These are phyloP conservation scores for Penicillium sp. DNA, from an alignment of 2,329 filamentous ascomycete genomes.

Conservation along the genomic window DNA sequence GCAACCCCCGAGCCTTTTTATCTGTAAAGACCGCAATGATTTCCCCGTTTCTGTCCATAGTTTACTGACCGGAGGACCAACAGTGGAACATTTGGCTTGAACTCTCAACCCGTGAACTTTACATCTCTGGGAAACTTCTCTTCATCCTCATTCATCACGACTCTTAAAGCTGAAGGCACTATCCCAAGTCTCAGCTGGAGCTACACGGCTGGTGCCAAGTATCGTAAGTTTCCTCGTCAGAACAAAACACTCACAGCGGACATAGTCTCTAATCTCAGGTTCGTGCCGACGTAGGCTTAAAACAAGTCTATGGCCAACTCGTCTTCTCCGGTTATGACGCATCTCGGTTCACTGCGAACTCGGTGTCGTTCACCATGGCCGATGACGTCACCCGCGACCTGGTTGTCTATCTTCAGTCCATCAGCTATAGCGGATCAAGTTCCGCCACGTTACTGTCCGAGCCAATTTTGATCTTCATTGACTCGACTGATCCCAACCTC, in stretches of 20 bases:
- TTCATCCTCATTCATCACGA: conserved; percentile 55
- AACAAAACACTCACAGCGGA: neutral
- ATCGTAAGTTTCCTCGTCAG: conserved; percentile 52
- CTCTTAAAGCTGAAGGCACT: conserved; percentile 54
- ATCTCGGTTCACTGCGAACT: conserved; percentile 62
- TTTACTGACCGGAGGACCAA: conserved; percentile 23
- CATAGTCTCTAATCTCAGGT: neutral
- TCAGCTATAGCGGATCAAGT: conserved; percentile 18
- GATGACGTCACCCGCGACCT: conserved; percentile 60
- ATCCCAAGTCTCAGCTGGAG: conserved; percentile 75
- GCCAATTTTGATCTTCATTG: conserved; percentile 47
- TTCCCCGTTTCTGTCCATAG: neutral
- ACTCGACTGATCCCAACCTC: conserved; percentile 51
- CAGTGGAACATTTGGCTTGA: conserved; percentile 37
- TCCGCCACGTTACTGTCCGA: conserved; percentile 19
- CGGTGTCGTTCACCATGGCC: conserved; percentile 58
- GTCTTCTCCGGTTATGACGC: conserved; percentile 71
- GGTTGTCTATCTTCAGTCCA: conserved; percentile 56
- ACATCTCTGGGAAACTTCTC: conserved; percentile 41
- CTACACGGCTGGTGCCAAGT: conserved; percentile 74
- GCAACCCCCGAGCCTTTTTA: conserved; percentile 41
- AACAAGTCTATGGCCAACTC: conserved; percentile 56
- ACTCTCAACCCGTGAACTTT: conserved; percentile 44
- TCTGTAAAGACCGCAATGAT: conserved; percentile 34
- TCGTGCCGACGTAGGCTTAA: conserved; percentile 31